Base-by-base conservation (phyloP, 768 basidiomycete genomes). In the Suillus ampliporus region DNA sequence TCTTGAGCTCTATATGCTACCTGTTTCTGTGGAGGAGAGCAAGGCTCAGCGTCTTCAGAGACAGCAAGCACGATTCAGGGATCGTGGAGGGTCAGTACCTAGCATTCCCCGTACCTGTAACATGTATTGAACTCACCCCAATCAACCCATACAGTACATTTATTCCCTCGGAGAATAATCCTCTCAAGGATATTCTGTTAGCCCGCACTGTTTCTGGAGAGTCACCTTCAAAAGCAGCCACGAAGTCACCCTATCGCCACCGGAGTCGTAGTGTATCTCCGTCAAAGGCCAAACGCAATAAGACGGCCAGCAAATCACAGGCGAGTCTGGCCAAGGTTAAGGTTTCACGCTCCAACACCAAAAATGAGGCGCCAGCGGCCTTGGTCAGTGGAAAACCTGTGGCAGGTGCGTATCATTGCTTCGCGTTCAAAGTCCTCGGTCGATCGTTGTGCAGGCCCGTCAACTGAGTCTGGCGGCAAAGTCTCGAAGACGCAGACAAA, bases 11-110 rank as follows among this genome's bases (percentile, higher is more conserved):
- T 56, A 14, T 17, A 63, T 63, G 54, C 72, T 72, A 0, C 69
- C 65, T 34, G 71, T 69, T 8, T 69, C 81, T 53, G 84, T 85
- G 15, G 83, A 87, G 57, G 87, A 86, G 58, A 91, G 89, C 69
- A 80, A 87, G 35, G 82, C 83, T 0, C 77, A 87, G 53, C 84
- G 90, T 48, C 69, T 85, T 17, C 81, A 88, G 69, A 82, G 88
- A 46, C 86, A 86, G 63, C 85, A 90, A 66, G 80, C 88, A 38
- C 79, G 89, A 28, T 88, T 89, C 72, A 83, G 89, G 58, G 87
- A 90, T 73, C 83, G 87, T 59, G 87, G 87, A 62, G 87, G 87
- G 87, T 88, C 35, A 64, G 85, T 76, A 44, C 41, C 37, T 23
- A 5, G 38, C 15, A 14, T 5, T 10, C 44, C 17, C 2, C 37